phyloP scores from a whole-genome alignment of 1,284 basidiomycete genomes.

The Cystobasidium slooffiae region DNA sequence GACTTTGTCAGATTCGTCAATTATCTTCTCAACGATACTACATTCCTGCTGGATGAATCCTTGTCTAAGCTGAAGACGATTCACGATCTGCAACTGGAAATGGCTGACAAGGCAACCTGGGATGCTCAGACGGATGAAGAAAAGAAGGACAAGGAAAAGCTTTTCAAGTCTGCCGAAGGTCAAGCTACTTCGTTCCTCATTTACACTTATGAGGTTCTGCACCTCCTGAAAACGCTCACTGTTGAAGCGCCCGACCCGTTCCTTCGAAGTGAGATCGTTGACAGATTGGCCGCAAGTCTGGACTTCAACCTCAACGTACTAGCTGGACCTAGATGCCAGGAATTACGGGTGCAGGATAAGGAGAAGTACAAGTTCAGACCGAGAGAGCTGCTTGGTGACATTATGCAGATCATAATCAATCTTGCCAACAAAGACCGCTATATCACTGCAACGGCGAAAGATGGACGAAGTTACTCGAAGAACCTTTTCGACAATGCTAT shows the following conservation, averaged over 20 bases:
- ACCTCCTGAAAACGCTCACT: slow-evolving; percentile 88
- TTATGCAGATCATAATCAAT: slow-evolving; percentile 91
- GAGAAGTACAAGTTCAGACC: slow-evolving; percentile 92
- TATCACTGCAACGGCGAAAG: slow-evolving; percentile 84
- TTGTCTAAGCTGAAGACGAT: slow-evolving; percentile 87
- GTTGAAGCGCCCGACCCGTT: slow-evolving; percentile 89
- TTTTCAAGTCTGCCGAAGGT: slow-evolving; percentile 76
- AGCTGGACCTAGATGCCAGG: slow-evolving; percentile 78
- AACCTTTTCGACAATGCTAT: slow-evolving; percentile 83
- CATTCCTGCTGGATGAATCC: slow-evolving; percentile 96
- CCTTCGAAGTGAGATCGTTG: slow-evolving; percentile 95
- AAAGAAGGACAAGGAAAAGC: slow-evolving; percentile 80
- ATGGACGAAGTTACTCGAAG: slow-evolving; percentile 88
- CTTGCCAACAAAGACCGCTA: slow-evolving; percentile 80
- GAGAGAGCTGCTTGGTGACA: slow-evolving; percentile 77
- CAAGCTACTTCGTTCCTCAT: slow-evolving; percentile 83
- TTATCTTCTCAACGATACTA: slow-evolving; percentile 98
- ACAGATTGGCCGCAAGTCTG: slow-evolving; percentile 93
- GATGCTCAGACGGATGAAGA: slow-evolving; percentile 69
- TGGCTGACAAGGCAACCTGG: slow-evolving; percentile 76
- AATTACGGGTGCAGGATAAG: slow-evolving; percentile 82
- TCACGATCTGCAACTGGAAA: slow-evolving; percentile 80
- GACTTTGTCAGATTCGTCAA: slow-evolving; percentile 96
- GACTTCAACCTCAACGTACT: slow-evolving; percentile 92
- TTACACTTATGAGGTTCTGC: slow-evolving; percentile 84